These are phyloP conservation scores for Neonectria hederae DNA, from an alignment of 2,329 filamentous ascomycete genomes.

Conservation along the genomic window DNA sequence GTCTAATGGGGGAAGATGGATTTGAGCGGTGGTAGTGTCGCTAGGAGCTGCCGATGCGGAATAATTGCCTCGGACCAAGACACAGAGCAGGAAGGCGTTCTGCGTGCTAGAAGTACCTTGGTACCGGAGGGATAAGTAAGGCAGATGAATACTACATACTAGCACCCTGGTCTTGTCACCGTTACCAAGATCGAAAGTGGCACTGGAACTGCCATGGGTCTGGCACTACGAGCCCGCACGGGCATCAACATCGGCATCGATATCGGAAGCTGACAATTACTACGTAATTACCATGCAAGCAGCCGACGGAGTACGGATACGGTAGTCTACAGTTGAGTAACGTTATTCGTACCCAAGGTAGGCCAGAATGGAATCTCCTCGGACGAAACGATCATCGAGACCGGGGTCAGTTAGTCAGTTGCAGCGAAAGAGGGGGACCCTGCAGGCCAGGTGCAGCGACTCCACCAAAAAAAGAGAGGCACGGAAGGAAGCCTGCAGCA, in stretches of 20 bases:
- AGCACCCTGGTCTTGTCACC: background rate
- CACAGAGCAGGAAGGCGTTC: background rate
- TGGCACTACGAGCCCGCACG: background rate
- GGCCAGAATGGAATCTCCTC: background rate
- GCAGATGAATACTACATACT: background rate
- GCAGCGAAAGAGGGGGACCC: conserved; percentile 16
- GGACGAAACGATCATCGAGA: conserved; percentile 13
- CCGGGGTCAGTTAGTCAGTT: background rate
- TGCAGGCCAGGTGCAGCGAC: conserved; percentile 5
- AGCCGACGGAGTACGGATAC: background rate
- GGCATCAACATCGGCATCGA: background rate
- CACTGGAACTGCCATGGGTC: conserved; percentile 1
- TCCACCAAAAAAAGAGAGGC: conserved; percentile 12
- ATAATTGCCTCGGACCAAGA: conserved; percentile 3
- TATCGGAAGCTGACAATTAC: background rate
- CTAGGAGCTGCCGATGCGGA: conserved; percentile 12
- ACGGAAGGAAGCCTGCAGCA: conserved; percentile 5
- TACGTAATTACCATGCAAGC: no score
- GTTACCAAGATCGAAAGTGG: conserved; percentile 2
- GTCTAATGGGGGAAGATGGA: background rate
- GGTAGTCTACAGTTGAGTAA: no score
- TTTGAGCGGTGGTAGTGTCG: background rate
- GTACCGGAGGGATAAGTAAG: background rate
- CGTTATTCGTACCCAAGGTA: no score
- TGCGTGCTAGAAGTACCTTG: background rate